Evolutionary conservation across 2,329 filamentous ascomycete genomes (phyloP), one percentile per base, ranked within the genome.

Genomic region (Colletotrichum neosansevieriae): DNA sequence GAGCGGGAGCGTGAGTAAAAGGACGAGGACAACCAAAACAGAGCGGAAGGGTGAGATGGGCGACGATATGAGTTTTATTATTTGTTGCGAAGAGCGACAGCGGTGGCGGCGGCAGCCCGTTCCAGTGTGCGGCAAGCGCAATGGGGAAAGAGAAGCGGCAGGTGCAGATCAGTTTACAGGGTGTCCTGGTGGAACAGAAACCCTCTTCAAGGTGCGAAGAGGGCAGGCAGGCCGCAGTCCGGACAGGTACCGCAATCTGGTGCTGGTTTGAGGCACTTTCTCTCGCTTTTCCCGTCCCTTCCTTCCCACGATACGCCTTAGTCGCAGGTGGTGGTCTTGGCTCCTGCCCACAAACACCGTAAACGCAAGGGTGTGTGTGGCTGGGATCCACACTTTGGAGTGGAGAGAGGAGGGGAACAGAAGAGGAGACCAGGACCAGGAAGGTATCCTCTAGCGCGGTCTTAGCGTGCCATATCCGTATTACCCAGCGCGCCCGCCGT

Each of bases 61-160:
- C 66, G 60, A 60, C 66, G 62, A 69, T 60, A 61, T 69, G 61
- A 54, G 29, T 66, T 69, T 69, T 69, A 69, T 69, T 60, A 17
- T 29, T 29, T 29, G 29, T 9, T 29, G 2, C 29, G 6, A 19
- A 47, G 36, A 62, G 24, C 49, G 12, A 47, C 36, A 62, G 59
- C 59, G 34, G 50, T 42, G 61, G 53, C 36, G 45, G 54, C 61
- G 44, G 36, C 49, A 56, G 51, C 32, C 36, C 44, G 34, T 21
- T 53, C 58, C 47, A 61, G 47, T 32, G 32, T n/a, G 49, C 47
- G 58, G 58, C 51, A 61, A 53, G 58, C 58, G 58, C 58, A 42
- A 61, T 61, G 58, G 58, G 57, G 57, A 59, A 59, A n/a, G 13
- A 45, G 19, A 29, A 29, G 24, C 17, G 13, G 60, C 56, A 45